phyloP scores from a whole-genome alignment of 176 grass and related monocot species.

The Oryza punctata region DNA sequence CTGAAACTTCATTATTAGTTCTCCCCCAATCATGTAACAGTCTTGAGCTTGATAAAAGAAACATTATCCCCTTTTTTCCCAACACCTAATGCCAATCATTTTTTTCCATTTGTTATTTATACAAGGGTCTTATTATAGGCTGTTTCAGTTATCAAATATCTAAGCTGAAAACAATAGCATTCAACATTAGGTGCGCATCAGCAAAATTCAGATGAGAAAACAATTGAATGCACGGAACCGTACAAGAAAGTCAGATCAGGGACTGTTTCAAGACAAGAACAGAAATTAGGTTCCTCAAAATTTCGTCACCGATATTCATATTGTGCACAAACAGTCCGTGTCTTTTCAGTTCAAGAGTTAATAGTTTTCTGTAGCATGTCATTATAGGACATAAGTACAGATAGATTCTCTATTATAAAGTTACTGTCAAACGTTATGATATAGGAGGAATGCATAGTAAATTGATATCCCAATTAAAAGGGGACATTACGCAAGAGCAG shows the following conservation, averaged over 20 bases:
- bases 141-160: not conserved
- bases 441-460: not conserved
- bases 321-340: not conserved
- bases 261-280: not conserved
- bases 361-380: not conserved
- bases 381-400: too few relatives aligned
- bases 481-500: not conserved
- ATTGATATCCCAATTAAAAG: not conserved
- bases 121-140: not conserved
- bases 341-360: not conserved
- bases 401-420: not conserved
- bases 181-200: conserved; percentile 3
- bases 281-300: not conserved
- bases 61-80: not conserved
- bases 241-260: conserved; percentile 34
- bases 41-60: not conserved
- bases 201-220: not conserved
- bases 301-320: conserved; percentile 18
- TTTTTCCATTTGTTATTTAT: not conserved
- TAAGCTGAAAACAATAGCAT: not conserved
- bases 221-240: conserved; percentile 20
- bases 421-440: not conserved
- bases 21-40: not conserved
- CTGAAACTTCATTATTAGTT: not conserved
- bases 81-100: not conserved